Percentiles rank a stretch among this genome's conserved stretches.
These are phyloP conservation scores for Nicotiana tabacum DNA, from an alignment of 257 asterid species.

Conservation along the genomic window DNA sequence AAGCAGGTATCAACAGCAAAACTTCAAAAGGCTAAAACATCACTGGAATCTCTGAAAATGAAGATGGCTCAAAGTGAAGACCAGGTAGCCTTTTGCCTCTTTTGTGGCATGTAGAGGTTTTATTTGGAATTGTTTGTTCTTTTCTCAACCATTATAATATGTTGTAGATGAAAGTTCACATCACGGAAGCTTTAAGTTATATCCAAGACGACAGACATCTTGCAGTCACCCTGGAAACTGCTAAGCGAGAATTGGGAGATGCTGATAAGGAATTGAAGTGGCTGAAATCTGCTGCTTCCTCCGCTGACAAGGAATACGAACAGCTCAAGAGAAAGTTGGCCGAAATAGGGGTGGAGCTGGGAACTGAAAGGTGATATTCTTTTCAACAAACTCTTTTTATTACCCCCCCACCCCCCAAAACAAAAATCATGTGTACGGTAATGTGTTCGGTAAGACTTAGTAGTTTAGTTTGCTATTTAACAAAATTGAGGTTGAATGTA, in stretches of 20 bases:
- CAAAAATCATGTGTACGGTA: not conserved
- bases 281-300: constrained; percentile 62
- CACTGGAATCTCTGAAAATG: constrained; percentile 56
- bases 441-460: not conserved
- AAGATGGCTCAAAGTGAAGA: constrained; percentile 67
- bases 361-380: constrained; percentile 59
- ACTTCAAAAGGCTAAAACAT: constrained; percentile 53
- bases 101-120: not conserved
- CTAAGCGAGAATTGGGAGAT: constrained; percentile 80
- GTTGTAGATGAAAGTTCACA: constrained; percentile 66
- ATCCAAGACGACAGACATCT: constrained; percentile 71
- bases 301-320: constrained; percentile 87
- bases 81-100: constrained; percentile 45
- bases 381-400: not conserved
- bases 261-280: constrained; percentile 92
- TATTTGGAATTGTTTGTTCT: constrained; percentile 10
- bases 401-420: not conserved
- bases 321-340: constrained; percentile 75
- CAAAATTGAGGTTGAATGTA: not conserved
- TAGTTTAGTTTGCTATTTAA: not conserved
- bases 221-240: constrained; percentile 49
- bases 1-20: constrained; percentile 57
- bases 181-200: constrained; percentile 51
- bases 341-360: constrained; percentile 59
- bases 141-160: constrained; percentile 18